Evolutionary conservation across 805 yeast genomes (phyloP).

Genomic region (Grigorovia jiainica): DNA sequence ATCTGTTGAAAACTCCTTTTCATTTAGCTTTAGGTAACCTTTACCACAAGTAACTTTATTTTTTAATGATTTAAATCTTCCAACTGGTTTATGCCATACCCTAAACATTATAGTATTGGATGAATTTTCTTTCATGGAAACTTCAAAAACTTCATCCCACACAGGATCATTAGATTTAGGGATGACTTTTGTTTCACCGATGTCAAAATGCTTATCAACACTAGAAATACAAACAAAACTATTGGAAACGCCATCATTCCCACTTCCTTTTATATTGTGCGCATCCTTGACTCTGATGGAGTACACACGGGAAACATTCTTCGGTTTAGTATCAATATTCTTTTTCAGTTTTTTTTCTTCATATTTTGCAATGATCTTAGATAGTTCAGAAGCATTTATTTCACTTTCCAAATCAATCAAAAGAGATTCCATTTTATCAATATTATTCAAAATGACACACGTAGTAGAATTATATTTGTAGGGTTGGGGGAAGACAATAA

Average conservation of each 20-base stretch:
- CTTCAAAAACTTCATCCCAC: conserved; percentile 84
- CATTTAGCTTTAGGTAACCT: conserved; percentile 49
- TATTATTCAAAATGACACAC: conserved; percentile 68
- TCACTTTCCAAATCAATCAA: conserved; percentile 44
- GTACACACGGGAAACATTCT: conserved; percentile 41
- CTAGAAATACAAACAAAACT: conserved; percentile 59
- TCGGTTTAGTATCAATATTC: not conserved
- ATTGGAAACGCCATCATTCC: conserved; percentile 39
- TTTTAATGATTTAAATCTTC: conserved; percentile 26
- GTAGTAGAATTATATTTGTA: conserved; percentile 50
- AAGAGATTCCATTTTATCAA: conserved; percentile 42
- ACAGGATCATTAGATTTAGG: conserved; percentile 56
- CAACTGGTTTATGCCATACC: conserved; percentile 57
- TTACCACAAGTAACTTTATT: conserved; percentile 61
- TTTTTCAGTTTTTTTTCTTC: not conserved
- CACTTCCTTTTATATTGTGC: conserved; percentile 44
- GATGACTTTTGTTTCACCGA: conserved; percentile 63
- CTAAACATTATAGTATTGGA: conserved; percentile 45
- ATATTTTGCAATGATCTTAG: conserved; percentile 29
- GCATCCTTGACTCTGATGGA: conserved; percentile 56
- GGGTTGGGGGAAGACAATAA: conserved; percentile 38
- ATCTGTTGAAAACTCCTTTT: conserved; percentile 52
- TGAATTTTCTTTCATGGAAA: conserved; percentile 32
- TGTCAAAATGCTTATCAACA: conserved; percentile 40
- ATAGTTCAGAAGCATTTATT: conserved; percentile 49